Evolutionary conservation across 108 stramenopile genomes (phyloP).

Genomic region (Fistulifera pelliculosa): DNA sequence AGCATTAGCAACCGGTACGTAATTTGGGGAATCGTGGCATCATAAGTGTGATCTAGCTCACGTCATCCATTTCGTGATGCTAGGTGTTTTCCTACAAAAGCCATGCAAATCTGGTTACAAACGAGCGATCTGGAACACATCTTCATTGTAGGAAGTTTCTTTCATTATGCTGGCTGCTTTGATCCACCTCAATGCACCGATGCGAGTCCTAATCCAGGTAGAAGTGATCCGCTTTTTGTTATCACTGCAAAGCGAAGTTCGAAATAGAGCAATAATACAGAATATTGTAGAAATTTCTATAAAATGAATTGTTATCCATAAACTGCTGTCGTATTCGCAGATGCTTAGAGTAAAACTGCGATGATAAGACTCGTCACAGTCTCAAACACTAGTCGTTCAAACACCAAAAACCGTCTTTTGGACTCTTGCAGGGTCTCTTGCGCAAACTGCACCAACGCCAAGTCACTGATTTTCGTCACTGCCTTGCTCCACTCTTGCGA

Average conservation of each 20-base stretch:
- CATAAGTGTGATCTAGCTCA: no score
- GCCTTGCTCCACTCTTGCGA: slow-evolving; percentile 11
- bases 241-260: slow-evolving; percentile 43
- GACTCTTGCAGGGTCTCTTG: slow-evolving; percentile 6
- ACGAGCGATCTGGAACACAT: slow-evolving; percentile 89
- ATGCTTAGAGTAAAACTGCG: no score
- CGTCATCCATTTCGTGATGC: background rate
- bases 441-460: slow-evolving; percentile 9
- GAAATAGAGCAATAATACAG: no score
- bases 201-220: slow-evolving; percentile 87
- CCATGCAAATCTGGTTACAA: slow-evolving; percentile 41
- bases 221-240: slow-evolving; percentile 88
- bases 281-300: no score
- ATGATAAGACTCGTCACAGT: no score
- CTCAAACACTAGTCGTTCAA: background rate
- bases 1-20: slow-evolving; percentile 85
- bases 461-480: background rate
- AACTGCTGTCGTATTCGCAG: no score
- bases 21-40: background rate
- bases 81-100: slow-evolving; percentile 36
- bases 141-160: slow-evolving; percentile 89
- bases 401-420: slow-evolving; percentile 15
- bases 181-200: slow-evolving; percentile 75
- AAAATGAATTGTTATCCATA: no score
- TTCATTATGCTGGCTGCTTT: slow-evolving; percentile 84